Base-by-base conservation (phyloP, 2,329 filamentous ascomycete genomes). In the Penicillium sp. region DNA sequence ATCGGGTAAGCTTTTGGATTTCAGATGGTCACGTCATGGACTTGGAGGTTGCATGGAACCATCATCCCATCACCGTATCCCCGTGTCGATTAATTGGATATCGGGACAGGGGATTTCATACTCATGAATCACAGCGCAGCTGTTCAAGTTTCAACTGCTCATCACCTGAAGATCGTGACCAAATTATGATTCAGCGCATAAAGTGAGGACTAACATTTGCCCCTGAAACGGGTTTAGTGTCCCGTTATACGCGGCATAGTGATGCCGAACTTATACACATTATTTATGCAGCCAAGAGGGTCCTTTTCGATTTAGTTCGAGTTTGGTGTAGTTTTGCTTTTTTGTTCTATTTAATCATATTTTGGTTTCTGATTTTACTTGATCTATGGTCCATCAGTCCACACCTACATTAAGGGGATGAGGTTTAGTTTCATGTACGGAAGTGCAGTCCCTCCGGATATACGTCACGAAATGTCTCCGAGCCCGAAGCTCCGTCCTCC, bases 401-500 rank as follows among this genome's bases (percentile, higher is more conserved):
- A 27, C 2, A 26, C 26, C 26, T 26, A 26, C 26, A 26, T 26
- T 26, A 26, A 26, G 26, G 26, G 26, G 26, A 26, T 1, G 1
- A 26, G n/a, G n/a, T n/a, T 29, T 29, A 29, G 7, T 11, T 4
- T 29, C 27, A n/a, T n/a, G n/a, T n/a, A 39, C 35, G 63, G 62
- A 63, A 61, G 16, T 60, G 14, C 26, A 57, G 29, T 61, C 60
- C 60, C 51, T 26, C 58, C 57, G 58, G 60, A 58, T 59, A 62
- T 63, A 59, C 19, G 35, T 22, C 26, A 44, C 52, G 50, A 33
- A 48, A 50, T 27, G 55, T 55, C 57, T 60, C 60, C 48, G 48
- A 50, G 21, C 56, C 60, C 48, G 48, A 50, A 33, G 31, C 46
- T 31, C 46, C 46, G 46, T 33, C 5, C 46, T 26, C 13, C 13